Conservation (phyloP, 1,139 yeast species). For the Magnusiomyces fungicola region DNA sequence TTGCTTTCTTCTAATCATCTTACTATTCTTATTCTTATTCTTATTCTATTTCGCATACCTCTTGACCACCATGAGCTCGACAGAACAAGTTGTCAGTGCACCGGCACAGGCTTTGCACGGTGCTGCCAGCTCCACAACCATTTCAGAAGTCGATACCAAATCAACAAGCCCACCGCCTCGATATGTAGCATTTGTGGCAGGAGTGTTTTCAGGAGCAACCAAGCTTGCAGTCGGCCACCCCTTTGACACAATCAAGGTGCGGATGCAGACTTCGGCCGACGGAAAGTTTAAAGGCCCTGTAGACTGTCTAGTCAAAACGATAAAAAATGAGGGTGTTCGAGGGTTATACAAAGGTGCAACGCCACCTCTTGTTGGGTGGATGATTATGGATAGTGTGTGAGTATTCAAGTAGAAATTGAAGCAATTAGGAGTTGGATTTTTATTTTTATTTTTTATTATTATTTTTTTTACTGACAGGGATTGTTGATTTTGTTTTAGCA, state of each 20-base stretch:
- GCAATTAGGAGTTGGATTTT: neutral
- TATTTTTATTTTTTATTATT: slow-evolving; percentile 3
- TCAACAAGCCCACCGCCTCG: slow-evolving; percentile 11
- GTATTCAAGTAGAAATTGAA: slow-evolving; percentile 4
- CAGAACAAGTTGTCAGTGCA: neutral
- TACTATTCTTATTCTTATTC: too few relatives aligned
- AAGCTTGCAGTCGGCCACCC: slow-evolving; percentile 92
- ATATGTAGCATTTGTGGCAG: slow-evolving; percentile 66
- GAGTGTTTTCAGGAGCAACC: slow-evolving; percentile 77
- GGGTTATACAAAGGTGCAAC: slow-evolving; percentile 88
- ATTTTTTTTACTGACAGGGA: too few relatives aligned
- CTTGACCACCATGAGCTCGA: neutral
- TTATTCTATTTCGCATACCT: neutral
- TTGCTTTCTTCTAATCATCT: too few relatives aligned
- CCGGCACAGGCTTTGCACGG: neutral
- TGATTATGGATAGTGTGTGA: slow-evolving; percentile 65
- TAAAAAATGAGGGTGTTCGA: slow-evolving; percentile 61
- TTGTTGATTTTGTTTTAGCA: too few relatives aligned
- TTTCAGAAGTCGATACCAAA: neutral
- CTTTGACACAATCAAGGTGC: slow-evolving; percentile 81
- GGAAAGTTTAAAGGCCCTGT: slow-evolving; percentile 75
- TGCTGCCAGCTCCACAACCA: neutral
- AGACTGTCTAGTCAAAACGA: slow-evolving; percentile 69
- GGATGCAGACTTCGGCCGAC: slow-evolving; percentile 71
- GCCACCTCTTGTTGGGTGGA: slow-evolving; percentile 91